Evolutionary conservation across 176 grass and related monocot species (phyloP), one percentile per base, ranked within the genome.

Genomic region (Avena insularis): DNA sequence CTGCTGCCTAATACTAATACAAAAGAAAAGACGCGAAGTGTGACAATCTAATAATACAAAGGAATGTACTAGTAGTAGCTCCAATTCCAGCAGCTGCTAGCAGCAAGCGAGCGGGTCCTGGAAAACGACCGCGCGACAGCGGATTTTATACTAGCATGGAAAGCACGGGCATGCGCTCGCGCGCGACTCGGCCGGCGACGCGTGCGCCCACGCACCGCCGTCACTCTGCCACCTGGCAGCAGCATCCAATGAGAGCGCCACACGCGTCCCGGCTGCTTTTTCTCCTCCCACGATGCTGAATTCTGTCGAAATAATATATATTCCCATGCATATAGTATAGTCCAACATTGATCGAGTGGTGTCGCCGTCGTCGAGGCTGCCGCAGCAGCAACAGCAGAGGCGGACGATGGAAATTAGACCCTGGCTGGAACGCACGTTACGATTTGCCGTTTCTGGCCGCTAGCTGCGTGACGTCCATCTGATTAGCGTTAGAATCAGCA

Each of bases 381-480:
- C 1, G 3, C 8, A 61, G 9, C 5, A 40, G 3, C 35, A 5
- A 3, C 57, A 27, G 17, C 81, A 13, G 49, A 48, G 49, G 2
- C 25, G 25, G 25, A 25, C 25, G 25, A 25, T 25, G 25, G 25
- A 25, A 25, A 25, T 25, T 25, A 25, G 25, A 25, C 25, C 25
- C 25, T 25, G 25, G 25, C 25, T 25, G 25, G 66, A 21, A 79
- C 1, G 45, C 46, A 2, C 16, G 43, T 6, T 15, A 45, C 4
- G 9, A 11, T 27, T 89, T 85, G 76, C 87, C 33, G 66, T 80
- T 84, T 80, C 47, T 17, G 75, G 66, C 14, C 57, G 58, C 58
- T 25, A 25, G 25, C 25, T 33, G 9, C 19, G 3, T 3, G 81
- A 59, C 35, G 10, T 13, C 38, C 49, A 51, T 51, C 49, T 51